A percentile compares a stretch with the other conserved stretches of the same genome.
Evolutionary conservation across 2,329 filamentous ascomycete genomes (phyloP).

Genomic region (Bipolaris oryzae): DNA sequence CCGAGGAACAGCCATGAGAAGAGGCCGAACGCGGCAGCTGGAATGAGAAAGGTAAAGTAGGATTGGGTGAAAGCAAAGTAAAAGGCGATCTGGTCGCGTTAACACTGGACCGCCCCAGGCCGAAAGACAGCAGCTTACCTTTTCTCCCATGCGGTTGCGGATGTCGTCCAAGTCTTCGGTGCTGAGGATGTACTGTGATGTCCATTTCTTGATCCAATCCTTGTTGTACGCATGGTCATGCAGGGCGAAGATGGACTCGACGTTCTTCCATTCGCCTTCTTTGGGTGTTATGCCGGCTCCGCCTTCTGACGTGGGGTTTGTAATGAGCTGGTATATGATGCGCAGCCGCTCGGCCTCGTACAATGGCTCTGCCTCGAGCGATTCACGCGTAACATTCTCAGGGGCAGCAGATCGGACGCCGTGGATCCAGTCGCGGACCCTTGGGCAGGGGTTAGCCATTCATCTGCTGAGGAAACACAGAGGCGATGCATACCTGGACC

Average conservation of each 20-base stretch:
- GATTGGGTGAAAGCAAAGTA: slow-evolving; percentile 95
- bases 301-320: slow-evolving; percentile 54
- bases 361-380: slow-evolving; percentile 75
- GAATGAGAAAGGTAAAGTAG: slow-evolving; percentile 85
- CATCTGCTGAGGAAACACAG: background rate
- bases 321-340: slow-evolving; percentile 79
- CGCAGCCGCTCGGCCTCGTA: slow-evolving; percentile 87
- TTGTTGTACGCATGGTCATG: slow-evolving; percentile 60
- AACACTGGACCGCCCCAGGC: slow-evolving; percentile 11
- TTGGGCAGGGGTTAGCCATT: slow-evolving; percentile 49
- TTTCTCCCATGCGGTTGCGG: slow-evolving; percentile 57
- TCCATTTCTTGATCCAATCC: slow-evolving; percentile 61
- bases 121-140: slow-evolving; percentile 32
- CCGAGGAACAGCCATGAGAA: slow-evolving; percentile 82
- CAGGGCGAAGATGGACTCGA: slow-evolving; percentile 57
- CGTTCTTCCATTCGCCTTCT: slow-evolving; percentile 57
- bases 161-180: slow-evolving; percentile 59
- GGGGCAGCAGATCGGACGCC: slow-evolving; percentile 81
- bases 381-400: slow-evolving; percentile 70
- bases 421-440: slow-evolving; percentile 92
- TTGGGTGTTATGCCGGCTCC: slow-evolving; percentile 59
- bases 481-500: slow-evolving; percentile 63
- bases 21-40: slow-evolving; percentile 79
- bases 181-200: slow-evolving; percentile 53
- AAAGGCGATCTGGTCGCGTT: slow-evolving; percentile 70